Evolutionary conservation across 331 rosid species (phyloP).

Genomic region (Pyrus hybrid): DNA sequence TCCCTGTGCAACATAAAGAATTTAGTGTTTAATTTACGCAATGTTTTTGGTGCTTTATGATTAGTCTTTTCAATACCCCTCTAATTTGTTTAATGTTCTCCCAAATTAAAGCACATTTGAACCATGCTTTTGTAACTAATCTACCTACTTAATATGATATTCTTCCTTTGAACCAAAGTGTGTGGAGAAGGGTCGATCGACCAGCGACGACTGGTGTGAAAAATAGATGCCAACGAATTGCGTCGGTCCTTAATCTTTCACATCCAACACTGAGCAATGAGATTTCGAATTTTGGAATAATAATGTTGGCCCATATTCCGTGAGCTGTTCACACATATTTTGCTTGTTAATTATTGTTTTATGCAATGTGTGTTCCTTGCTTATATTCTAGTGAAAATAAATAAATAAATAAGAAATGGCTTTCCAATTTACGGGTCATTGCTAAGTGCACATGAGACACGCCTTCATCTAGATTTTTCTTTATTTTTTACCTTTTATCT

Average conservation of each 20-base stretch:
- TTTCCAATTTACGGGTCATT: background rate
- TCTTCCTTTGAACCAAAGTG: background rate
- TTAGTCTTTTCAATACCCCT: background rate
- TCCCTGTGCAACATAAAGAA: no score
- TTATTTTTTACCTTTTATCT: background rate
- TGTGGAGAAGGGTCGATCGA: background rate
- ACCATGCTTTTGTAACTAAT: background rate
- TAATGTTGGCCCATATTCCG: slow-evolving; percentile 4
- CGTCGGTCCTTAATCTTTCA: background rate
- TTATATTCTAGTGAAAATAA: background rate
- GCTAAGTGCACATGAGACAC: slow-evolving; percentile 12
- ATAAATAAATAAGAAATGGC: background rate
- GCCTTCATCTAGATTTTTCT: background rate
- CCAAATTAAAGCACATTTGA: background rate
- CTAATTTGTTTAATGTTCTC: background rate
- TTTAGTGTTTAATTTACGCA: background rate
- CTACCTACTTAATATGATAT: background rate
- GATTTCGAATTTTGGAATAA: background rate
- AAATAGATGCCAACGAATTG: slow-evolving; percentile 8
- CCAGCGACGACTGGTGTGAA: background rate
- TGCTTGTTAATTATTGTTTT: background rate
- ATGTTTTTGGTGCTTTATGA: background rate
- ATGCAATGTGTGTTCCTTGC: background rate
- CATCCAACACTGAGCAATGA: no score
- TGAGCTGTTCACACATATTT: slow-evolving; percentile 4